These are phyloP conservation scores for Globisporangium middletonii DNA, from an alignment of 352 stramenopile genomes.

Conservation along the genomic window DNA sequence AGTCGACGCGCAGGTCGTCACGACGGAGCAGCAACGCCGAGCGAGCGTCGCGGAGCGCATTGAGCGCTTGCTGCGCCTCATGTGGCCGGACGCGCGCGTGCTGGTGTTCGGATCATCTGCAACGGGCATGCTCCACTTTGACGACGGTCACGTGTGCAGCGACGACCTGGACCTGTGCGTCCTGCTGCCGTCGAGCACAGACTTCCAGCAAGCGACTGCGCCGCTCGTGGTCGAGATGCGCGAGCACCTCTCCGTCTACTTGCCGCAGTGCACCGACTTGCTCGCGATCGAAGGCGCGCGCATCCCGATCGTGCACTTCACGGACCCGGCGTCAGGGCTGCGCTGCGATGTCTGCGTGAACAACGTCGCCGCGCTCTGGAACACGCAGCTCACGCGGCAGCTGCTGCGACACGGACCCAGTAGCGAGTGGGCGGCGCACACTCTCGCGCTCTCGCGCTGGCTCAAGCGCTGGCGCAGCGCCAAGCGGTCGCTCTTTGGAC, in stretches of 20 bases:
- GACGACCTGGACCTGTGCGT: slow-evolving; percentile 75
- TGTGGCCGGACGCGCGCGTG: slow-evolving; percentile 67
- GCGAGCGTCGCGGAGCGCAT: slow-evolving; percentile 26
- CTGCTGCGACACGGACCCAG: slow-evolving; percentile 14
- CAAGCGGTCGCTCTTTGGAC: slow-evolving; percentile 25
- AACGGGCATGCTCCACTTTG: slow-evolving; percentile 30
- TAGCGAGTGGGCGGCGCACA: background rate
- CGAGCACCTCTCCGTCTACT: slow-evolving; percentile 65
- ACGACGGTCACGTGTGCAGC: background rate
- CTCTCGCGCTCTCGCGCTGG: slow-evolving; percentile 21
- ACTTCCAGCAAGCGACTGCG: slow-evolving; percentile 46
- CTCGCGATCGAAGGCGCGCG: slow-evolving; percentile 44
- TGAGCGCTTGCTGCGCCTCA: slow-evolving; percentile 33
- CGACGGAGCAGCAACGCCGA: slow-evolving; percentile 22
- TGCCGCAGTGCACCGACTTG: slow-evolving; percentile 17
- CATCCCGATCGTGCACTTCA: slow-evolving; percentile 64
- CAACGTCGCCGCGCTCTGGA: slow-evolving; percentile 77
- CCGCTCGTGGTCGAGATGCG: slow-evolving; percentile 49
- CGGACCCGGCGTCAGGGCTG: slow-evolving; percentile 28
- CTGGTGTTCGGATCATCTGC: slow-evolving; percentile 64
- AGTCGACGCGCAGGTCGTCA: background rate
- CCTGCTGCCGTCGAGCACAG: slow-evolving; percentile 43
- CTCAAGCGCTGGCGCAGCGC: slow-evolving; percentile 45
- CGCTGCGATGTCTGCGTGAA: slow-evolving; percentile 77
- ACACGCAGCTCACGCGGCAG: slow-evolving; percentile 51